These are phyloP conservation scores for Primulina huaijiensis DNA, from an alignment of 257 asterid genomes.

Conservation along the genomic window DNA sequence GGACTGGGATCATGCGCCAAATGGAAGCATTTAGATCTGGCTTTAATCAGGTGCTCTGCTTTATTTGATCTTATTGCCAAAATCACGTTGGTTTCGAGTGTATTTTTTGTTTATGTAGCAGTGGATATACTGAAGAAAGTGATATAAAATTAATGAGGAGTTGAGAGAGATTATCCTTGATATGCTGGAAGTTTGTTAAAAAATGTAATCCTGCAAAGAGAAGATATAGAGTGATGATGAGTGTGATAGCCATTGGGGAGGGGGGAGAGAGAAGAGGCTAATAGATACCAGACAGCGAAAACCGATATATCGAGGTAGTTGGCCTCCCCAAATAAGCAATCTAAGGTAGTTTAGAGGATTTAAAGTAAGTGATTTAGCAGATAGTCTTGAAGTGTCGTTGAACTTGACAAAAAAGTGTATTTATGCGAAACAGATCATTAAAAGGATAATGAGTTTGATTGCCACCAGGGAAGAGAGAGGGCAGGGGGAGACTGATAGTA, in stretches of 20 bases:
- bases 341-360: neutral
- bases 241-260: neutral
- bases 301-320: neutral
- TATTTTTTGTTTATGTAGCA: neutral
- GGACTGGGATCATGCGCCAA: conserved; percentile 74
- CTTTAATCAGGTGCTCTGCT: conserved; percentile 71
- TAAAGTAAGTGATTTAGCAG: neutral
- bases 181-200: neutral
- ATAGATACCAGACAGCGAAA: neutral
- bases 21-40: conserved; percentile 96
- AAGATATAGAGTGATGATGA: neutral
- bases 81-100: neutral
- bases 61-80: neutral
- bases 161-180: neutral
- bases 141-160: neutral
- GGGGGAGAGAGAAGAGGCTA: neutral
- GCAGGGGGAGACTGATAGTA: neutral
- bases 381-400: neutral
- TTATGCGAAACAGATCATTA: neutral
- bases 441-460: neutral
- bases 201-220: neutral
- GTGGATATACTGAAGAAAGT: neutral
- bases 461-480: neutral
- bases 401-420: neutral
- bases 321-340: neutral